Percentiles rank a stretch among this genome's conserved stretches.
Conservation (phyloP, 2,329 filamentous ascomycete genomes). For the Exserohilum turcica region DNA sequence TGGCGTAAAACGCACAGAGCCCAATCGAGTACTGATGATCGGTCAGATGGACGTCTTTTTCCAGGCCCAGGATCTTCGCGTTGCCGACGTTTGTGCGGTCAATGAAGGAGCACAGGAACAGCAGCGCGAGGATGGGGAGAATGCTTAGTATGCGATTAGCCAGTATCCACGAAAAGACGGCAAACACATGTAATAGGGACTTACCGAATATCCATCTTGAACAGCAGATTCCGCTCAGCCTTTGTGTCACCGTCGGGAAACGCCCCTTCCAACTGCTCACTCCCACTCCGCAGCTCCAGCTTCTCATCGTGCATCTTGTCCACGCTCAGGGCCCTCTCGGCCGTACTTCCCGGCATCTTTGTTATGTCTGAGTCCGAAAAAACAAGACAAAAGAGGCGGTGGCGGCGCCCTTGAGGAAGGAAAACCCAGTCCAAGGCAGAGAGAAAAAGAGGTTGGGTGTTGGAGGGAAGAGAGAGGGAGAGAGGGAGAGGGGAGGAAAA, state of each 20-base stretch:
- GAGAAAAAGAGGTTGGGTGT: too few species aligned
- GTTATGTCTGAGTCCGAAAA: too few species aligned
- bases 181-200: neutral
- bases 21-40: slow-evolving; percentile 68
- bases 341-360: too few species aligned
- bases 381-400: too few species aligned
- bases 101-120: slow-evolving; percentile 69
- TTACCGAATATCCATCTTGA: slow-evolving; percentile 60
- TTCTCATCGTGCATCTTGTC: slow-evolving; percentile 37
- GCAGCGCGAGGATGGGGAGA: slow-evolving; percentile 65
- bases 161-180: neutral
- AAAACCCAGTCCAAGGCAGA: too few species aligned
- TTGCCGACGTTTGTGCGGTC: slow-evolving; percentile 78
- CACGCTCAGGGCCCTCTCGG: slow-evolving; percentile 4
- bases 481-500: too few species aligned
- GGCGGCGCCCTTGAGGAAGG: too few species aligned
- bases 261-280: slow-evolving; percentile 25
- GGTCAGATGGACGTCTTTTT: slow-evolving; percentile 59
- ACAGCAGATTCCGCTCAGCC: slow-evolving; percentile 49
- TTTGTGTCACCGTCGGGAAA: slow-evolving; percentile 10
- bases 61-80: slow-evolving; percentile 68
- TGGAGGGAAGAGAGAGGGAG: too few species aligned
- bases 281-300: slow-evolving; percentile 22
- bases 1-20: slow-evolving; percentile 68
- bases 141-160: slow-evolving; percentile 60